A percentile compares a stretch with the other conserved stretches of the same genome.
These are phyloP conservation scores for Albatrellus ellisii DNA, from an alignment of 768 basidiomycete species.

Conservation along the genomic window DNA sequence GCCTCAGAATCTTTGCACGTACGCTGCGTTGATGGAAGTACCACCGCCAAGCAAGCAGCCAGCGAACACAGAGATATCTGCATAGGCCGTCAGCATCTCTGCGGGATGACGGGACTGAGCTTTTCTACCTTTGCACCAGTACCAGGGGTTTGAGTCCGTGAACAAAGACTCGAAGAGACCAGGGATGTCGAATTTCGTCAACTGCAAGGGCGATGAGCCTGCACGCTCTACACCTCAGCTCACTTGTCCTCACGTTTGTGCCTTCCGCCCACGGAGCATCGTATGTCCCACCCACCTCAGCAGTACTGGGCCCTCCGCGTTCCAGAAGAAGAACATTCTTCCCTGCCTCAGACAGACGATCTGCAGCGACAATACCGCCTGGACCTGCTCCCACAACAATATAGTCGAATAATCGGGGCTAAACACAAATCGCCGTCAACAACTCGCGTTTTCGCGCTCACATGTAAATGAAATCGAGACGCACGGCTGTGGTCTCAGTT, in stretches of 20 bases:
- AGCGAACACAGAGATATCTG: slow-evolving; percentile 47
- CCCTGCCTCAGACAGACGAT: slow-evolving; percentile 26
- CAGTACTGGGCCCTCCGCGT: slow-evolving; percentile 49
- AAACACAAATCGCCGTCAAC: slow-evolving; percentile 1
- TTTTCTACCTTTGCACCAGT: slow-evolving; percentile 53
- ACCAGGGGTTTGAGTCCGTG: slow-evolving; percentile 39
- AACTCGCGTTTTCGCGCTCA: neutral
- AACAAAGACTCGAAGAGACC: slow-evolving; percentile 59
- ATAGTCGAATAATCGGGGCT: slow-evolving; percentile 15
- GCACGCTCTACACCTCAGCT: neutral
- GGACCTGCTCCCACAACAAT: slow-evolving; percentile 2
- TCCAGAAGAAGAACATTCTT: slow-evolving; percentile 53
- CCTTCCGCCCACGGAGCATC: slow-evolving; percentile 36
- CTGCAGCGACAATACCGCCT: slow-evolving; percentile 2
- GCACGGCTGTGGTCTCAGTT: slow-evolving; percentile 13
- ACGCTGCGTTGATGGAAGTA: slow-evolving; percentile 52
- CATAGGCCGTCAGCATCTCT: no score
- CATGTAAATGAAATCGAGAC: neutral
- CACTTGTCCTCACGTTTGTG: slow-evolving; percentile 24
- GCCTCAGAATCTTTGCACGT: slow-evolving; percentile 16
- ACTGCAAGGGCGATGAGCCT: slow-evolving; percentile 20
- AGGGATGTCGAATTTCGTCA: slow-evolving; percentile 55
- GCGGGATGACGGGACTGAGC: neutral
- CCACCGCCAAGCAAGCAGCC: slow-evolving; percentile 55
- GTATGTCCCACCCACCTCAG: slow-evolving; percentile 45